Evolutionary conservation across 2,329 filamentous ascomycete genomes (phyloP), one percentile per base, ranked within the genome.

Genomic region (Conoideocrella luteorostrata): DNA sequence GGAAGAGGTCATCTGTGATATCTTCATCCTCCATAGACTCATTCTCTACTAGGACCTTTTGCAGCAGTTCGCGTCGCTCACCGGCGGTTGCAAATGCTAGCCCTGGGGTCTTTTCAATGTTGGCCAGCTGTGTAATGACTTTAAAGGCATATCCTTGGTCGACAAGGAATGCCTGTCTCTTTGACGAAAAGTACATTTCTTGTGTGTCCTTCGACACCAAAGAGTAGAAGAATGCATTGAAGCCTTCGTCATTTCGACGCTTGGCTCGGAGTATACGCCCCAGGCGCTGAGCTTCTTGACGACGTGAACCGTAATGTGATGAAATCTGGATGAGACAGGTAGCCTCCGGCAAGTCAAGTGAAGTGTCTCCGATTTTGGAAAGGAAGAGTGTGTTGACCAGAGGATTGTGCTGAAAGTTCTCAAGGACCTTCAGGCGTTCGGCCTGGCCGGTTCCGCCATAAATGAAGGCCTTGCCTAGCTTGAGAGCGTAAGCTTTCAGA

Each of bases 131-230:
- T 0, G 93, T 98, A 61, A 98, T 98, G 49, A 97, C 91, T 62
- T 97, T 97, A 76, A 98, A 98, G 0, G 93, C 91, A 61, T 98
- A 98, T 9, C 93, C 93, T 65, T 98, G 93, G 53, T 98, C 93
- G 18, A 98, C 90, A 1, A 98, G 74, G 69, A 98, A 98, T 1
- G 93, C 91, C 65, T 98, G 93, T 9, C 93, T 80, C 65, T 96
- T 97, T 4, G 89, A 90, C 0, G 91, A 96, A 64, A 95, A 98
- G 61, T 83, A 93, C 91, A 98, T 97, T 63, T 98, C 93, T 49
- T 90, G 84, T 0, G 93, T 98, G 60, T 98, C 93, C 63, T 97
- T 97, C 5, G 88, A 95, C 4, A 98, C 93, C 1, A 98, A 77
- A 0, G 88, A 95, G 68, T 98, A 98, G 71, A 98, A 98, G 65